Conservation (phyloP, 176 grass and related monocot genomes). For the Chloris gayana region DNA sequence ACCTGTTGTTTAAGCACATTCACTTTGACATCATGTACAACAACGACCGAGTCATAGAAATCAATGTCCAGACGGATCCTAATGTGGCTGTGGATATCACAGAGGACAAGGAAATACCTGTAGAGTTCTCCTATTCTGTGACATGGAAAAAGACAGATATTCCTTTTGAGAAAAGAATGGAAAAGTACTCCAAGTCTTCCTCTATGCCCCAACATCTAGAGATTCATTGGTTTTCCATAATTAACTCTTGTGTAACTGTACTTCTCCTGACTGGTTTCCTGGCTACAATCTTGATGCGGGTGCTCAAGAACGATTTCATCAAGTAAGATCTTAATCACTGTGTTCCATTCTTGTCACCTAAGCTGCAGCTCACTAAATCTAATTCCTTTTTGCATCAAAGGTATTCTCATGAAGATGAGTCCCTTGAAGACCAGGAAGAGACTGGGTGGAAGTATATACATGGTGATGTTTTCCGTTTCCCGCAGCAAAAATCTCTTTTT, state of each 20-base stretch:
- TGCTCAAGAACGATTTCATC: constrained; percentile 90
- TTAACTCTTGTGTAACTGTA: constrained; percentile 90
- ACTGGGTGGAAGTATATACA: constrained; percentile 98
- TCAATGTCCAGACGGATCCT: constrained; percentile 74
- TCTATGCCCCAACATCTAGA: constrained; percentile 94
- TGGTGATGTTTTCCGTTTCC: constrained; percentile 83
- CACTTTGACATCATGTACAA: constrained; percentile 91
- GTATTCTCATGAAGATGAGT: constrained; percentile 86
- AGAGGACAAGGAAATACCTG: constrained; percentile 68
- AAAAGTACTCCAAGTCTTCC: constrained; percentile 91
- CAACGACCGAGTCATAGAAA: constrained; percentile 78
- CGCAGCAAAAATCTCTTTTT: constrained; percentile 76
- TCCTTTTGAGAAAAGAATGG: constrained; percentile 84
- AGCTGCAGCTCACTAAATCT: constrained; percentile 18
- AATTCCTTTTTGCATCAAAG: constrained; percentile 40
- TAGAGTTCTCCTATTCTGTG: constrained; percentile 93
- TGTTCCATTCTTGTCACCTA: constrained; percentile 19
- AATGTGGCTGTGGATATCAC: constrained; percentile 79
- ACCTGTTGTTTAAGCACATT: constrained; percentile 88
- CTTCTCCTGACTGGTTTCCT: constrained; percentile 89
- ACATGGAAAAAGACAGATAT: constrained; percentile 85
- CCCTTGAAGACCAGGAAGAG: constrained; percentile 89
- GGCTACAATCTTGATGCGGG: constrained; percentile 91
- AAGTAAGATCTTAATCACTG: constrained; percentile 62
- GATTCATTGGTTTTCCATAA: constrained; percentile 99